A percentile compares a stretch with the other conserved stretches of the same genome.
These are phyloP conservation scores for Kregervanrija delftensis DNA, from an alignment of 805 yeast genomes.

Conservation along the genomic window DNA sequence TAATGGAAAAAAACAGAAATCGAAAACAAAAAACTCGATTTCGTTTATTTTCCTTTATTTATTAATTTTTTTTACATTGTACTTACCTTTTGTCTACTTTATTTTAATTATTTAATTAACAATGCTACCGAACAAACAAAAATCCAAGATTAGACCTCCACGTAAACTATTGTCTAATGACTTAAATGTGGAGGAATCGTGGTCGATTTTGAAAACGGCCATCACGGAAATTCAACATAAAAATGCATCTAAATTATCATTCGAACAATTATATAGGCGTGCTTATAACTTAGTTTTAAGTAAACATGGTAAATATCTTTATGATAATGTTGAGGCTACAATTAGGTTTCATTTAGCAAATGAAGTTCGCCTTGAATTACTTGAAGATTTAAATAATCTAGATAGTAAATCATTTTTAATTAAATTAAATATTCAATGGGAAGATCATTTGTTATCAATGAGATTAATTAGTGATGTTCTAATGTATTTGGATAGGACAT, in stretches of 20 bases:
- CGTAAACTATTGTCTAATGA: constrained; percentile 35
- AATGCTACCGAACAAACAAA: constrained; percentile 23
- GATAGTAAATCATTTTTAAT: constrained; percentile 16
- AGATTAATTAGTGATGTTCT: constrained; percentile 75
- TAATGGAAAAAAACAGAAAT: neutral
- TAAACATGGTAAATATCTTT: constrained; percentile 59
- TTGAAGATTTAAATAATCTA: constrained; percentile 2
- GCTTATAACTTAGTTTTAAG: constrained; percentile 71
- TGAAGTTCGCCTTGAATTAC: constrained; percentile 17
- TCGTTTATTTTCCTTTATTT: neutral
- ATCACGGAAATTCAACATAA: constrained; percentile 64
- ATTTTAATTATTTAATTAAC: neutral
- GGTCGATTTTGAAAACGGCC: constrained; percentile 62
- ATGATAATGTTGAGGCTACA: constrained; percentile 48
- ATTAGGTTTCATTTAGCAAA: constrained; percentile 41
- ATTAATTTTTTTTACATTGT: too few relatives aligned
- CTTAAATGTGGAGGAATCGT: constrained; percentile 56
- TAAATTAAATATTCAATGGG: constrained; percentile 47
- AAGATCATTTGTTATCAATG: constrained; percentile 64
- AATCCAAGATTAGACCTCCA: constrained; percentile 64
- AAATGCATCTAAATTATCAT: constrained; percentile 67
- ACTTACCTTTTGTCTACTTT: neutral
- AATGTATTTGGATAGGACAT: constrained; percentile 83
- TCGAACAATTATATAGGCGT: constrained; percentile 74
- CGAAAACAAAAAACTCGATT: neutral